A percentile compares a stretch with the other conserved stretches of the same genome.
phyloP scores from a whole-genome alignment of 2,329 filamentous ascomycete species.

The Clonostachys sp. region DNA sequence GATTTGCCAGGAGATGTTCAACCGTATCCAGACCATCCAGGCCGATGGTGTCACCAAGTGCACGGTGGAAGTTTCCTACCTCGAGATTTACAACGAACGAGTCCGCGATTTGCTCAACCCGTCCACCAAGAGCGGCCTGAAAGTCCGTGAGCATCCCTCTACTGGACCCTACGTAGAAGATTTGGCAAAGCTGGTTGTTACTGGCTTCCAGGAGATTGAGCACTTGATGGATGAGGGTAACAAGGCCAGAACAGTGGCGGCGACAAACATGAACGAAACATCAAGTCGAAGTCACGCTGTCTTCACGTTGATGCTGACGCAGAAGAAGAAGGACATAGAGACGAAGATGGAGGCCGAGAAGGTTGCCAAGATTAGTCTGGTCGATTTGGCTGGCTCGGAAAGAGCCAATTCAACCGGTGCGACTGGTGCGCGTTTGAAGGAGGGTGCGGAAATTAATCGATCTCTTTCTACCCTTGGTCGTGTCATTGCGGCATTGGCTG shows the following conservation, averaged over 20 bases:
- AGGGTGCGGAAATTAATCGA: conserved; percentile 97
- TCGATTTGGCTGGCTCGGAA: conserved; percentile 96
- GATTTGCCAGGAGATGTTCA: conserved; percentile 98
- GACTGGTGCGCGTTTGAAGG: conserved; percentile 89
- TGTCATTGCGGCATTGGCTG: conserved; percentile 93
- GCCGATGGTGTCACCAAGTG: conserved; percentile 73
- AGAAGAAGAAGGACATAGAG: conserved; percentile 85
- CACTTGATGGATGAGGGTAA: conserved; percentile 99
- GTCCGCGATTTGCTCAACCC: conserved; percentile 95
- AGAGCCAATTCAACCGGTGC: conserved; percentile 95
- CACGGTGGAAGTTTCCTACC: conserved; percentile 95
- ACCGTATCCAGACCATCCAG: conserved; percentile 69
- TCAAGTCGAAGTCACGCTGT: conserved; percentile 97
- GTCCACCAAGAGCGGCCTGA: conserved; percentile 90
- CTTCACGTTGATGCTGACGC: conserved; percentile 91
- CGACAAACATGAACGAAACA: conserved; percentile 99
- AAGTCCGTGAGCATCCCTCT: conserved; percentile 95
- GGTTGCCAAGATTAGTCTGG: conserved; percentile 94
- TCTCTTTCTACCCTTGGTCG: conserved; percentile 93
- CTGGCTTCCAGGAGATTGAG: conserved; percentile 92
- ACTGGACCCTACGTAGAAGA: conserved; percentile 98
- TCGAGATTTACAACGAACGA: conserved; percentile 98
- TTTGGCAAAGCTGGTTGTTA: conserved; percentile 88
- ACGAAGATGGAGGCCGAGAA: conserved; percentile 98
- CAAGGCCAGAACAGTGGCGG: conserved; percentile 94